Base-by-base conservation (phyloP, 352 stramenopile genomes). In the Phytophthora sansomeana region DNA sequence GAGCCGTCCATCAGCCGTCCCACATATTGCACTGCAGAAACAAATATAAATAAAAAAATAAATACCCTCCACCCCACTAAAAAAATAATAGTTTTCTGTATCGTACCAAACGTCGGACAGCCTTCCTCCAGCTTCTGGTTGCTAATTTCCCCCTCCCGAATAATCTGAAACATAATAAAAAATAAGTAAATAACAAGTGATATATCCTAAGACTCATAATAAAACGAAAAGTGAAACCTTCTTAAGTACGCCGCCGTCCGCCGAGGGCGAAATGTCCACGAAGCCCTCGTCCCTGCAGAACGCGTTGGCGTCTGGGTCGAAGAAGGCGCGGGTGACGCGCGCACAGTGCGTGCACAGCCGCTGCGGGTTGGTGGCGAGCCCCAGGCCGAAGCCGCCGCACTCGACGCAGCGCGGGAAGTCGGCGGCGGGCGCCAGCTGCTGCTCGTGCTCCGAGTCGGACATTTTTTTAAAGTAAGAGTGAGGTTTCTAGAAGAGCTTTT, bases 101-200 rank as follows among this genome's bases (percentile, higher is more conserved):
- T n/a, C n/a, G n/a, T n/a, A 89, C 80, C 80, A 49, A 95, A 92
- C 5, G 87, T 92, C 17, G 87, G 87, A 47, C 87, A 96, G 28
- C 87, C 87, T 69, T 96, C 87, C 59, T 96, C 85, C 39, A 96
- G 77, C 38, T 64, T 71, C 19, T 72, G 75, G 55, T 81, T 80
- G 33, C 66, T 65, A 1, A 64, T 7, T 11, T 87, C 61, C 49
- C 83, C 85, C 42, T 94, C 81, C 17, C 77, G 78, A 39, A 96
- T 44, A 42, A 89, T 75, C 80, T 89, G 39, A 1, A 9, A 13
- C 35, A 35, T 14, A 53, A 33, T 3, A 17, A 29, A 30, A n/a
- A n/a, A n/a, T n/a, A n/a, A n/a, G n/a, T 29, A 43, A 47, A 32
- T 19, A 58, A 54, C 7, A 35, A 44, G n/a, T n/a, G n/a, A n/a